A percentile compares a stretch with the other conserved stretches of the same genome.
phyloP scores from a whole-genome alignment of 106 monocot species.

The Dendrobium nobile region DNA sequence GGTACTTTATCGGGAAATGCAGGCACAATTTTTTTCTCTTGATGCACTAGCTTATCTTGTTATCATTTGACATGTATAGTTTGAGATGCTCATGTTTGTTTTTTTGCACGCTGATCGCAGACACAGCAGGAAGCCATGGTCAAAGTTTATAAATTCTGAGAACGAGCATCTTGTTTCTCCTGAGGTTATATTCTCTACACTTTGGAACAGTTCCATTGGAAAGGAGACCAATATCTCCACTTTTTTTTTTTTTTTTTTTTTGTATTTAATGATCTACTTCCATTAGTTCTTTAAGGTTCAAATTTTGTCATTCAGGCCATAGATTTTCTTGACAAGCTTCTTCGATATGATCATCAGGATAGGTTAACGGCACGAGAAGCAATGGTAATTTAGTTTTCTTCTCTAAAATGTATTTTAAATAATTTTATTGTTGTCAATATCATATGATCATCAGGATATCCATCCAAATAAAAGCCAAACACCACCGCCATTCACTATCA shows the following conservation, averaged over 20 bases:
- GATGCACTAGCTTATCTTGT: too few species aligned
- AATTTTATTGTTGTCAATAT: neutral
- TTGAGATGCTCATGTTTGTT: neutral
- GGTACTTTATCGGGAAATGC: slow-evolving; percentile 19
- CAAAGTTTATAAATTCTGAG: slow-evolving; percentile 75
- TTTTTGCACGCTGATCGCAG: slow-evolving; percentile 22
- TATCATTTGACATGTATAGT: neutral
- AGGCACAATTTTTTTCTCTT: too few species aligned
- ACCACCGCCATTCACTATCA: too few species aligned
- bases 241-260: neutral
- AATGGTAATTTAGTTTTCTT: slow-evolving; percentile 38
- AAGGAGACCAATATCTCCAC: neutral
- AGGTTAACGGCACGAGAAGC: slow-evolving; percentile 78
- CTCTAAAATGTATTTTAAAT: neutral
- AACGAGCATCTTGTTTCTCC: slow-evolving; percentile 89
- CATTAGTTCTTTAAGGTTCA: neutral
- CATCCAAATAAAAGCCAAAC: too few species aligned
- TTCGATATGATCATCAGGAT: slow-evolving; percentile 88
- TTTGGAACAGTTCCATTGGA: neutral
- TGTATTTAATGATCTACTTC: neutral
- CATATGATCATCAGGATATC: too few species aligned
- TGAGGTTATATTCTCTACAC: slow-evolving; percentile 36
- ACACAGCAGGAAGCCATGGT: slow-evolving; percentile 89
- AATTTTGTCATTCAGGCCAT: slow-evolving; percentile 47
- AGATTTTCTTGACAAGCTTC: slow-evolving; percentile 88